These are phyloP conservation scores for Neonectria punicea DNA, from an alignment of 2,329 filamentous ascomycete genomes.

Conservation along the genomic window DNA sequence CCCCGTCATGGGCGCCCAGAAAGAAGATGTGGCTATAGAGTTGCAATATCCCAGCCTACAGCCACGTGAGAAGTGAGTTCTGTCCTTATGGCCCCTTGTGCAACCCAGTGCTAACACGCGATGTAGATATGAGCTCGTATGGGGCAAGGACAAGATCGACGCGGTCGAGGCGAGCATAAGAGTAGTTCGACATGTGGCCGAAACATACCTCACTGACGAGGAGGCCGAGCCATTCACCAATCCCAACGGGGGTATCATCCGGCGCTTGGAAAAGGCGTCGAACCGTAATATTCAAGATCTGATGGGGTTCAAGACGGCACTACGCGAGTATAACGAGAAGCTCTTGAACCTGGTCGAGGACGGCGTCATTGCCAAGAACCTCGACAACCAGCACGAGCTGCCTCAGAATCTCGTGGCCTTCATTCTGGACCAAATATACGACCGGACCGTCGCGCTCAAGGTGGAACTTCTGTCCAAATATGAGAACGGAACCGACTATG, in stretches of 20 bases:
- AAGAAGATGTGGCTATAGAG: slow-evolving; percentile 69
- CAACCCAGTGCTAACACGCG: slow-evolving; percentile 32
- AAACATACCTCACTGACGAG: slow-evolving; percentile 80
- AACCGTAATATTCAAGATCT: slow-evolving; percentile 72
- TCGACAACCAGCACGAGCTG: slow-evolving; percentile 75
- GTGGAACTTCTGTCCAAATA: slow-evolving; percentile 88
- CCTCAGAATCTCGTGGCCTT: slow-evolving; percentile 79
- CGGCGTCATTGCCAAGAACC: slow-evolving; percentile 76
- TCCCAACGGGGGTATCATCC: slow-evolving; percentile 77
- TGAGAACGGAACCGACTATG: slow-evolving; percentile 89
- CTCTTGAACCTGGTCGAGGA: slow-evolving; percentile 73
- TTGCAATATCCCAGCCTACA: slow-evolving; percentile 87
- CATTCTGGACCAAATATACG: slow-evolving; percentile 88
- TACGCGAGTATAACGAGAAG: slow-evolving; percentile 81
- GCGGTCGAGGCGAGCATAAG: slow-evolving; percentile 78
- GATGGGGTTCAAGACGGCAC: slow-evolving; percentile 75
- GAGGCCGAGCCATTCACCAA: slow-evolving; percentile 76
- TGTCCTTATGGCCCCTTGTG: background rate
- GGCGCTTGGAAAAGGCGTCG: slow-evolving; percentile 79
- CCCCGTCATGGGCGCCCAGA: slow-evolving; percentile 59
- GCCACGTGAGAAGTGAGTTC: slow-evolving; percentile 72
- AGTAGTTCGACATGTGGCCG: slow-evolving; percentile 75
- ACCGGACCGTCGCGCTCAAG: slow-evolving; percentile 89
- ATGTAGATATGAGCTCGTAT: slow-evolving; percentile 71
- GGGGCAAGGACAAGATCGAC: slow-evolving; percentile 82